Base-by-base conservation (phyloP, 306 rosid genomes). In the Ammopiptanthus mongolicus region DNA sequence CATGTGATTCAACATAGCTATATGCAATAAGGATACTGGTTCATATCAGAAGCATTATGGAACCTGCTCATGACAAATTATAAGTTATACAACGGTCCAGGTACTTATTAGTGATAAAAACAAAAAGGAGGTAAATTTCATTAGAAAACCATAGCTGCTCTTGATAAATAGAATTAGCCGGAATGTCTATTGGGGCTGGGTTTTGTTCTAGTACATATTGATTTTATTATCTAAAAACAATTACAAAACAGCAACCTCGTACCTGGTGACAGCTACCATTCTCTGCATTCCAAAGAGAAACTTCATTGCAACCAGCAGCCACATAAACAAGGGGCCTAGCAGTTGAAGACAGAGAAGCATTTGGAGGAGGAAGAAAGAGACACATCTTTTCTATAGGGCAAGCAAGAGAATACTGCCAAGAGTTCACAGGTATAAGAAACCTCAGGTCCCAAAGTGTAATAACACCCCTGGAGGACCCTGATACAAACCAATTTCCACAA, bases 221-320 rank as follows among this genome's bases (percentile, higher is more conserved):
- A 39, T 73, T 57, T 59, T 52, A 37, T 18, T 22, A 50, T 19
- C 48, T 25, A 66, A 17, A 51, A 59, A 31, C 34, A 69, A 33
- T 69, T 34, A 69, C 29, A 74, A 80, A 72, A 71, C 17, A 33
- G 79, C 12, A 64, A 60, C 63, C 82, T 65, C 28, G 69, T 81
- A 93, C 98, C 98, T 91, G 97, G 87, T 91, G 98, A 83, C 98
- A 95, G 81, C 91, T 95, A 68, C 93, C 90, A 83, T 88, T 92
- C 82, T 95, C 98, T 55, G 97, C 97, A 87, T 95, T 95, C 98
- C 98, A 95, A 75, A 95, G 98, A 64, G 97, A 91, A 81, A 95
- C 97, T 87, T 95, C 97, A 77, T 87, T 90, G 83, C 91, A 91
- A 44, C 98, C 98, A 33, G 97, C 97, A 29, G 97, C 94, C 71